Evolutionary conservation across 208 protist species (phyloP), one percentile per base, ranked within the genome.

Genomic region (Crithidia fasciculata): DNA sequence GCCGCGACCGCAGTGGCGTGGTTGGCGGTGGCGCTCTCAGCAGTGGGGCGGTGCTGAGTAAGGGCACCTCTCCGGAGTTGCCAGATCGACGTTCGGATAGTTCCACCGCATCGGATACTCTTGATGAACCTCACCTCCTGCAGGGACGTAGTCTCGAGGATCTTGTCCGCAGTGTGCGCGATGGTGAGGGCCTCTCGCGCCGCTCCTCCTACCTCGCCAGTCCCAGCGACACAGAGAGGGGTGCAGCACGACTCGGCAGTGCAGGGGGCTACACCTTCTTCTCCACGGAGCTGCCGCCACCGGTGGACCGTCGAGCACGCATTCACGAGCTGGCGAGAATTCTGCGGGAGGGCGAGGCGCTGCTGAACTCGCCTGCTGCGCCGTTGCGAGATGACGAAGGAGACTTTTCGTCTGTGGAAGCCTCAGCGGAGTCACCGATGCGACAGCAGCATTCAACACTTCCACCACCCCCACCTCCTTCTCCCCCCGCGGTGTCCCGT

Each of bases 291-390:
- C 66, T 69, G 6, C 66, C 56, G 1, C 52, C 58, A 10, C 59
- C 53, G 2, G 66, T 63, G 39, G 59, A 72, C n/a, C 65, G 59
- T 8, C 59, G 73, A 13, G 66, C 60, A 5, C 47, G 49, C 40
- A 69, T 72, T 28, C 44, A 62, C 13, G 65, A 63, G 37, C 66
- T 72, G 39, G 66, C 65, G 1, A 69, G 72, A 44, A 52, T 53
- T 8, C 16, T 72, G 40, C 47, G 60, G 13, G 44, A 53, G 3
- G 45, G 50, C 3, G 66, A 66, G 50, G 59, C 41, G 39, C 52
- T 50, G 2, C 8, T 72, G 39, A 49, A 36, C 15, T 78, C 72
- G 16, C 66, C 62, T 15, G 15, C 54, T 41, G 66, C 54, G 8
- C 40, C 15, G 52, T 15, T 13, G 9, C 12, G 9, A 13, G 45